Percentiles rank a stretch among this genome's conserved stretches.
phyloP scores from a whole-genome alignment of 257 asterid species.

The Solanum bulbocastanum region DNA sequence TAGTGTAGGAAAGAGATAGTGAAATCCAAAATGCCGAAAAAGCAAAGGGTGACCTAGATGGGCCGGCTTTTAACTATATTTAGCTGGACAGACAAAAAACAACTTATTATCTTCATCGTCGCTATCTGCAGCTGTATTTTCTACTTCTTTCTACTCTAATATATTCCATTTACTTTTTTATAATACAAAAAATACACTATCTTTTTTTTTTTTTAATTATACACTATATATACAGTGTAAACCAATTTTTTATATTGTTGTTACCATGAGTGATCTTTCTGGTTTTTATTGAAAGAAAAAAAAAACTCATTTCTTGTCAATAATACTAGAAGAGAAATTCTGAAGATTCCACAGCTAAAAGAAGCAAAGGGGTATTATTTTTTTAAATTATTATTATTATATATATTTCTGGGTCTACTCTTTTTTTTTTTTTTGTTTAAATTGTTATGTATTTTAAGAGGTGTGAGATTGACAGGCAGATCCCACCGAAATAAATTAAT shows the following conservation, averaged over 20 bases:
- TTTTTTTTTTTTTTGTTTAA: background rate
- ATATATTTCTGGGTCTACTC: background rate
- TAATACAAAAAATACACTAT: background rate
- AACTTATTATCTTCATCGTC: conserved; percentile 73
- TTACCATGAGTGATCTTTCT: conserved; percentile 13
- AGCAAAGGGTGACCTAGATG: conserved; percentile 80
- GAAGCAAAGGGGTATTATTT: background rate
- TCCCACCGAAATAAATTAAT: conserved; percentile 85
- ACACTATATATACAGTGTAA: background rate
- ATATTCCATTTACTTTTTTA: background rate
- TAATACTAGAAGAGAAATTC: conserved; percentile 11
- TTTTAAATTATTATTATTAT: background rate
- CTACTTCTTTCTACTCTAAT: background rate
- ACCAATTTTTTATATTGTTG: background rate
- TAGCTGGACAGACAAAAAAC: conserved; percentile 88
- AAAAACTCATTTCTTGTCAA: background rate
- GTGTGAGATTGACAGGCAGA: conserved; percentile 88
- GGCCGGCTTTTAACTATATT: conserved; percentile 90
- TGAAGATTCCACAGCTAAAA: conserved; percentile 39
- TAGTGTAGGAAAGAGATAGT: conserved; percentile 21
- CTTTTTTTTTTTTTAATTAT: background rate
- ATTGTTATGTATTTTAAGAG: background rate
- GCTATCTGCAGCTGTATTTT: conserved; percentile 35
- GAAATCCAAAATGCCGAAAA: conserved; percentile 44
- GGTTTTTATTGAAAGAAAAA: conserved; percentile 2